Base-by-base conservation (phyloP, 2,329 filamentous ascomycete species). In the Emmonsia crescens region DNA sequence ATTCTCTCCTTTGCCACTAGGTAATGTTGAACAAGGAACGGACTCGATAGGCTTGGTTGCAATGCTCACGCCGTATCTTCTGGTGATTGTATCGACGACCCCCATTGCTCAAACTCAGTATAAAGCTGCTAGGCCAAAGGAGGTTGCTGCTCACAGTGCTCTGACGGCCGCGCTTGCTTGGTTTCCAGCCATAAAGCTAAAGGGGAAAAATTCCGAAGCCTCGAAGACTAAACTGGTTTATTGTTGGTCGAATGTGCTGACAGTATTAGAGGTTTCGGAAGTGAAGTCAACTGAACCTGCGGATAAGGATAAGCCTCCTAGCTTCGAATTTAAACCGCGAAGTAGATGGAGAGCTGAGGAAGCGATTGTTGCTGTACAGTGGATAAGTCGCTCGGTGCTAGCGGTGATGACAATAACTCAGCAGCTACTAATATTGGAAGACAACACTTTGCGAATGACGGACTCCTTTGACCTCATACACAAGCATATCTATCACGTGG, bases 221-320 rank as follows among this genome's bases (percentile, higher is more conserved):
- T 85, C 85, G 5, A 88, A 85, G 68, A 83, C 86, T 8, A 97
- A 99, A 74, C 82, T 99, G 21, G 93, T 90, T 0, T 99, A 99
- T 76, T 96, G 92, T 74, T 99, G 94, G 94, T 97, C 94, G 1
- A 97, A 97, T 69, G 85, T 97, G n/a, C 78, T 99, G 66, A 97
- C 92, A 0, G 87, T 99, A 5, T 78, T 99, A 29, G 94, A 99
- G 65, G 85, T 97, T 12, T 86, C 93, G 59, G 88, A 94, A 67
- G 79, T 86, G 14, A 81, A 82, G 24, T 76, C 75, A 10, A 74
- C 78, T 5, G 76, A 80, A 29, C 72, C 82, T 0, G 82, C 85
- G 16, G 86, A 91, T 66, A 86, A 85, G 64, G 88, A 93, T 66
- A 91, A 90, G 69, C 89, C 89, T 3, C 84, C 90, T 1, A 86